Evolutionary conservation across 768 basidiomycete genomes (phyloP).

Genomic region (Calvatia gigantea): DNA sequence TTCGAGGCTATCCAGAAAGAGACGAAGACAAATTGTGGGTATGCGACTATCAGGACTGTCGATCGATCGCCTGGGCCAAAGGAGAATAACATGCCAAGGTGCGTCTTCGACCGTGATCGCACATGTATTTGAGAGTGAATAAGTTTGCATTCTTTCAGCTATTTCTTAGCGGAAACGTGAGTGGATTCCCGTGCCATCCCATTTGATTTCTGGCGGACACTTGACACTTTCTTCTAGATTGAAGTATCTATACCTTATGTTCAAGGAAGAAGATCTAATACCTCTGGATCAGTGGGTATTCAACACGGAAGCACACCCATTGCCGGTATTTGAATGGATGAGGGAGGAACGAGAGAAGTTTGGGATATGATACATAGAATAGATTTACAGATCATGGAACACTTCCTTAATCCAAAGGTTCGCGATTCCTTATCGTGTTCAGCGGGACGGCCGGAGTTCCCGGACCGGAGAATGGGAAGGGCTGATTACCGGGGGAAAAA

Average conservation of each 20-base stretch:
- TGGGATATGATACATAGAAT: constrained; percentile 29
- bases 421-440: not conserved
- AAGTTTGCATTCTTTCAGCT: constrained; percentile 24
- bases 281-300: constrained; percentile 58
- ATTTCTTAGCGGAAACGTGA: constrained; percentile 47
- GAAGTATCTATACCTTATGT: constrained; percentile 73
- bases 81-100: constrained; percentile 75
- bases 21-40: constrained; percentile 58
- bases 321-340: constrained; percentile 69
- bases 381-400: constrained; percentile 10
- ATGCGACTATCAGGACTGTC: constrained; percentile 53
- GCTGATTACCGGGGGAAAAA: constrained; percentile 1
- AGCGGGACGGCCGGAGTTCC: not conserved
- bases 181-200: constrained; percentile 15
- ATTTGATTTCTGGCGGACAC: not conserved
- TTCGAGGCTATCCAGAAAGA: constrained; percentile 64
- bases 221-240: constrained; percentile 33
- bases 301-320: constrained; percentile 73
- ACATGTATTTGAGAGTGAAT: not conserved
- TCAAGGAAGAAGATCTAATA: constrained; percentile 58
- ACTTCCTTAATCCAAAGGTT: not conserved
- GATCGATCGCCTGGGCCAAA: constrained; percentile 34
- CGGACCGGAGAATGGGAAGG: constrained; percentile 5
- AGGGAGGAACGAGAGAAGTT: constrained; percentile 43
- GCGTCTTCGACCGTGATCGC: constrained; percentile 16